A percentile compares a stretch with the other conserved stretches of the same genome.
These are phyloP conservation scores for Cynara cardunculus DNA, from an alignment of 129 eudicot species.

Conservation along the genomic window DNA sequence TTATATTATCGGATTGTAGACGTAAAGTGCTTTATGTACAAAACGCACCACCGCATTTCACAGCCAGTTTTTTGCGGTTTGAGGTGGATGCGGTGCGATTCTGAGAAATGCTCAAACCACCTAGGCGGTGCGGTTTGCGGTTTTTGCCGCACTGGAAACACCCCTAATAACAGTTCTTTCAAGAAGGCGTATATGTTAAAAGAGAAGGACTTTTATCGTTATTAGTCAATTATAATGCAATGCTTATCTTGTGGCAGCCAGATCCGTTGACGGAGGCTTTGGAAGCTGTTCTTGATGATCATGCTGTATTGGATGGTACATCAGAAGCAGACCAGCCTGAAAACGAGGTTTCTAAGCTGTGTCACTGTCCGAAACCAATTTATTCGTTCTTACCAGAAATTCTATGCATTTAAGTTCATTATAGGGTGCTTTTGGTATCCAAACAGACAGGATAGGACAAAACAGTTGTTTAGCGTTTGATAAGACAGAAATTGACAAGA, in stretches of 20 bases:
- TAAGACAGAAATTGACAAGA: not conserved
- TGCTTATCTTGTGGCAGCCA: slow-evolving; percentile 51
- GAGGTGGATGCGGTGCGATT: too few relatives aligned
- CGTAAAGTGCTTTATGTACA: too few relatives aligned
- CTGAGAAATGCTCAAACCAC: too few relatives aligned
- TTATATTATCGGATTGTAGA: too few relatives aligned
- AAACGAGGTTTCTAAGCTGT: slow-evolving; percentile 48
- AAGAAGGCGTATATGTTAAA: not conserved
- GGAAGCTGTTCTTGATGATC: slow-evolving; percentile 60
- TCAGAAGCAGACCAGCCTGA: slow-evolving; percentile 52
- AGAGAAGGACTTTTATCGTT: not conserved
- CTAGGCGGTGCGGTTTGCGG: too few relatives aligned
- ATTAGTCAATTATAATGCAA: not conserved
- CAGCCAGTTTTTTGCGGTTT: too few relatives aligned
- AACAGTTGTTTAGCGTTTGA: too few relatives aligned
- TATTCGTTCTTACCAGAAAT: not conserved
- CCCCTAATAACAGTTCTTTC: not conserved
- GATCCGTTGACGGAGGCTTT: slow-evolving; percentile 77
- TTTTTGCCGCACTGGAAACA: too few relatives aligned
- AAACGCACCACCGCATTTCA: too few relatives aligned
- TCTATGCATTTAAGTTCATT: slow-evolving; percentile 8
- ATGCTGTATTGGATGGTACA: slow-evolving; percentile 34
- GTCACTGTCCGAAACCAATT: not conserved
- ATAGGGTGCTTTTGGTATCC: not conserved
- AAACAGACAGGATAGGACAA: too few relatives aligned